Evolutionary conservation across 352 stramenopile genomes (phyloP), one percentile per base, ranked within the genome.

Genomic region (Globisporangium spiculum): DNA sequence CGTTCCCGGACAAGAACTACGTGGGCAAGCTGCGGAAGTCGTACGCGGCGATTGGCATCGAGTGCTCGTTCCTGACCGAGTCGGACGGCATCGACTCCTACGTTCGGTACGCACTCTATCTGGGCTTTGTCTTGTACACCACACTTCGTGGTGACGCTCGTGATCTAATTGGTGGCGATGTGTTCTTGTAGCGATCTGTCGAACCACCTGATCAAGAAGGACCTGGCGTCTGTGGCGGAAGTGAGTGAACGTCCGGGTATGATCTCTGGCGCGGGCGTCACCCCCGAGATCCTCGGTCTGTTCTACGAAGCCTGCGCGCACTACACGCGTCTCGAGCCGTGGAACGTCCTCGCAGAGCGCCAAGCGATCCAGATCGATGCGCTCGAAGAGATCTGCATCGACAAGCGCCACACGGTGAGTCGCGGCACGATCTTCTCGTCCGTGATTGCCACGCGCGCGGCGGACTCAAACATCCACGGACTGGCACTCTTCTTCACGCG

Each of bases 51-150:
- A 71, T 96, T 22, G 78, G 80, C 55, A 95, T 95, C 63, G 87
- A 95, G 67, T 95, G 87, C 72, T 93, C 87, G 60, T 95, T 90
- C 48, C 66, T 96, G 34, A 91, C 86, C 32, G 88, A 96, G 67
- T 96, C 88, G 36, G 84, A 96, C 53, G 88, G 88, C 30, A 96
- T 96, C 41, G 86, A 94, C 53, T 67, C 84, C 20, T 94, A 93
- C 68, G 92, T 96, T 58, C 78, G 88, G 84, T 93, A 80, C 61
- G 81, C 78, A 38, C 4, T 60, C 12, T 26, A 22, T 20, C 20
- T 18, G 14, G 6, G 20, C 7, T 61, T 22, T 4, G 14, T 54
- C 4, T n/a, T 22, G 6, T 24, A n/a, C 44, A 14, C 9, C 63
- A 8, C 30, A 32, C 6, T 58, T 41, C 30, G n/a, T 36, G 18